phyloP scores from a whole-genome alignment of 352 stramenopile genomes.

The Phytophthora sp. region DNA sequence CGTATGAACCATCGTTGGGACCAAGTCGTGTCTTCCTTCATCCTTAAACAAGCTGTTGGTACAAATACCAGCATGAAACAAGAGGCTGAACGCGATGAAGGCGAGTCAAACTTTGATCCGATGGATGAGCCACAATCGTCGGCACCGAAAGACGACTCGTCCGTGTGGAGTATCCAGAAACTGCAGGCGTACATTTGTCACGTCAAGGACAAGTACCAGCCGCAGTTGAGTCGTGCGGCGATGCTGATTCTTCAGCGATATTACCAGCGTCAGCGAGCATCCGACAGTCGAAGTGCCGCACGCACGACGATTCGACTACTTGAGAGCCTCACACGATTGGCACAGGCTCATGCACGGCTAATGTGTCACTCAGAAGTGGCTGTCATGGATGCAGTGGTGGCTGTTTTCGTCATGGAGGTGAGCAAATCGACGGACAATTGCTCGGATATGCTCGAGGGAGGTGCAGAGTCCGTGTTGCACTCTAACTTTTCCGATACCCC shows the following conservation, averaged over 20 bases:
- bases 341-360: conserved; percentile 91
- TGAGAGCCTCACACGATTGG: conserved; percentile 93
- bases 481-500: conserved; percentile 72
- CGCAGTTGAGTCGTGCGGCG: conserved; percentile 78
- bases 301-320: conserved; percentile 95
- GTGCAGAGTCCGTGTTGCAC: conserved; percentile 69
- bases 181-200: conserved; percentile 93
- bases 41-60: conserved; percentile 89
- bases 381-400: conserved; percentile 79
- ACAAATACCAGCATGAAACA: conserved; percentile 39
- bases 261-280: conserved; percentile 85
- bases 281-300: conserved; percentile 64
- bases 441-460: conserved; percentile 59
- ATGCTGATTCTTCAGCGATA: conserved; percentile 91
- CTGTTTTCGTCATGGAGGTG: conserved; percentile 82
- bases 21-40: conserved; percentile 94
- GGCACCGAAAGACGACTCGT: conserved; percentile 19
- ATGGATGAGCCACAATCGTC: neutral
- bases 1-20: conserved; percentile 89
- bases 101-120: conserved; percentile 24
- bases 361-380: conserved; percentile 75
- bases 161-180: conserved; percentile 89
- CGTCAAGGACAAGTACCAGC: conserved; percentile 89
- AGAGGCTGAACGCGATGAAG: conserved; percentile 28
- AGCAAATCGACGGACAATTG: conserved; percentile 72